Percentiles rank a stretch among this genome's conserved stretches.
These are phyloP conservation scores for Leccinellum albellum DNA, from an alignment of 768 basidiomycete genomes.

Conservation along the genomic window DNA sequence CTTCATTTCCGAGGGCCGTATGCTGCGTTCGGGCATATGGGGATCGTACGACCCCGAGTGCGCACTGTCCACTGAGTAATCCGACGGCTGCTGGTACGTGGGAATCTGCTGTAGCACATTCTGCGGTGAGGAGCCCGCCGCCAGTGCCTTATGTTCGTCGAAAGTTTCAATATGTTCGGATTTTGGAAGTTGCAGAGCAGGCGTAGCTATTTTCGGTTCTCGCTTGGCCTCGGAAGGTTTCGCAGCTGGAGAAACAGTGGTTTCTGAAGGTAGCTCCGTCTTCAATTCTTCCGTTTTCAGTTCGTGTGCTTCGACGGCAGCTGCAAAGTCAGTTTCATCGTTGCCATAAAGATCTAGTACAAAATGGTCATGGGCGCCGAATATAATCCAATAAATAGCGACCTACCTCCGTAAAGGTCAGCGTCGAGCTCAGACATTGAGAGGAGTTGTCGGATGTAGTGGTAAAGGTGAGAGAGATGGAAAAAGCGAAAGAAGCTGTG, in stretches of 20 bases:
- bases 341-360: slow-evolving; percentile 62
- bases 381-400: neutral
- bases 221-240: slow-evolving; percentile 21
- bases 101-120: slow-evolving; percentile 66
- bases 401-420: slow-evolving; percentile 83
- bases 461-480: slow-evolving; percentile 34
- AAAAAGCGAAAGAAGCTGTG: slow-evolving; percentile 17
- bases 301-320: slow-evolving; percentile 40
- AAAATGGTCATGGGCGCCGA: neutral
- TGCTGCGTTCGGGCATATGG: slow-evolving; percentile 54
- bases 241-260: slow-evolving; percentile 16
- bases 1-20: slow-evolving; percentile 89
- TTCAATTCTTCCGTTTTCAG: slow-evolving; percentile 26
- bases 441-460: slow-evolving; percentile 20
- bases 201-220: slow-evolving; percentile 9
- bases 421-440: slow-evolving; percentile 80
- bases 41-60: slow-evolving; percentile 40
- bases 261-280: slow-evolving; percentile 25
- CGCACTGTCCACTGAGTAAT: slow-evolving; percentile 41
- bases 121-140: slow-evolving; percentile 33
- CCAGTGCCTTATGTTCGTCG: slow-evolving; percentile 13
- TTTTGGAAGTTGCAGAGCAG: slow-evolving; percentile 8
- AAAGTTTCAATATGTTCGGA: slow-evolving; percentile 11
- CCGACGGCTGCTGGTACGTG: slow-evolving; percentile 68
- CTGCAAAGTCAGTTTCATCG: slow-evolving; percentile 57